Conservation (phyloP, 192 early-diverging fungal species). For the Chytriomyces sp. region DNA sequence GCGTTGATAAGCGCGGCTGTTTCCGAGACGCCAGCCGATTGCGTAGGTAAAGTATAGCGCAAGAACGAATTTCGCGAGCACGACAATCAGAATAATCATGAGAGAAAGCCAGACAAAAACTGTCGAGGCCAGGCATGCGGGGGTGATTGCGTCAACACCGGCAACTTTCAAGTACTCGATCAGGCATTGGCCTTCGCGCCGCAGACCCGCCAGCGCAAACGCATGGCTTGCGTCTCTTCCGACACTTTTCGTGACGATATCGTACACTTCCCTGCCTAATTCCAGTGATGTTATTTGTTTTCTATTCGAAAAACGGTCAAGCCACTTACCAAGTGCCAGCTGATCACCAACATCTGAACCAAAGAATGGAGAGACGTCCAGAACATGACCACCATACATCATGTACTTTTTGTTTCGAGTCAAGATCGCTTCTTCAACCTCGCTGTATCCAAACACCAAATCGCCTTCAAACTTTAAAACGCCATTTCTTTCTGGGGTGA, state of each 20-base stretch:
- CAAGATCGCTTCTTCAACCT: background rate
- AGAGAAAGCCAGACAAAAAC: conserved; percentile 82
- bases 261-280: conserved; percentile 6
- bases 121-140: conserved; percentile 83
- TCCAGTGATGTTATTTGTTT: background rate
- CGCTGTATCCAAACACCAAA: conserved; percentile 14
- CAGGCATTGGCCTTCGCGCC: conserved; percentile 67
- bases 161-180: conserved; percentile 81
- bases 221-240: conserved; percentile 54
- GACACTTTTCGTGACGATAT: conserved; percentile 46
- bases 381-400: conserved; percentile 22
- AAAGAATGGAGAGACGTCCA: conserved; percentile 19
- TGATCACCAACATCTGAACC: background rate
- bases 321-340: conserved; percentile 4
- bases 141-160: conserved; percentile 73
- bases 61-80: conserved; percentile 51
- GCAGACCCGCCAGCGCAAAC: conserved; percentile 18
- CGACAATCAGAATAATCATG: conserved; percentile 51
- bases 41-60: conserved; percentile 53
- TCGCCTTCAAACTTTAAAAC: background rate
- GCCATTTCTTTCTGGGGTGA: background rate
- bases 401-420: conserved; percentile 15
- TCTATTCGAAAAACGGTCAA: background rate
- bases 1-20: conserved; percentile 33
- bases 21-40: conserved; percentile 50